These are phyloP conservation scores for Diaporthe vexans DNA, from an alignment of 2,329 filamentous ascomycete genomes.

Conservation along the genomic window DNA sequence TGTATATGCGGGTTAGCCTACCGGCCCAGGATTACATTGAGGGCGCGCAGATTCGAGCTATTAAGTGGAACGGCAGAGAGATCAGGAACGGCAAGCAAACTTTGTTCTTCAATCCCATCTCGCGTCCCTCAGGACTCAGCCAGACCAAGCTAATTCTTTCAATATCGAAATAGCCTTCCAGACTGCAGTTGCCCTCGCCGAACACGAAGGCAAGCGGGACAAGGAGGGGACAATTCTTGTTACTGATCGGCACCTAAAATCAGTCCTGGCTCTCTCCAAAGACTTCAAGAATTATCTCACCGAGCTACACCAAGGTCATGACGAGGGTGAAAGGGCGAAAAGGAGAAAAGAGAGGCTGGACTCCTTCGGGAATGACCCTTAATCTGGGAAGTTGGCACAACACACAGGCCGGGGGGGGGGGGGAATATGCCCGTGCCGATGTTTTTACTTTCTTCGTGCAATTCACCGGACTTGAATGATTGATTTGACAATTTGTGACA, in stretches of 20 bases:
- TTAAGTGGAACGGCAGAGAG: slow-evolving; percentile 36
- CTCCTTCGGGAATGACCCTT: neutral
- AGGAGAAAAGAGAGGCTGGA: neutral
- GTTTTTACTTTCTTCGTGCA: too few relatives aligned
- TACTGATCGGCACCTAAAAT: slow-evolving; percentile 44
- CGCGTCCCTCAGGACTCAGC: too few relatives aligned
- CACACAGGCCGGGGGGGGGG: too few relatives aligned
- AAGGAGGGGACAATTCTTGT: slow-evolving; percentile 40
- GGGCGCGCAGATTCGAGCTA: slow-evolving; percentile 43
- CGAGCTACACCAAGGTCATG: neutral
- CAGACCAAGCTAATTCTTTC: neutral
- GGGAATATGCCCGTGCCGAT: too few relatives aligned
- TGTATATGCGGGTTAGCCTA: slow-evolving; percentile 45
- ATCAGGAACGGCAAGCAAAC: too few relatives aligned
- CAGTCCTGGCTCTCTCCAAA: slow-evolving; percentile 44
- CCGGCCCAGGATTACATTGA: slow-evolving; percentile 43
- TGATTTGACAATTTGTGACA: too few relatives aligned
- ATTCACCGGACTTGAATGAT: too few relatives aligned
- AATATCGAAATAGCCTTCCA: slow-evolving; percentile 13
- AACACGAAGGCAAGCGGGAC: slow-evolving; percentile 37
- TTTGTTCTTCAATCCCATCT: too few relatives aligned
- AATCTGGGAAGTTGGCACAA: neutral
- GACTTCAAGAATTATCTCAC: slow-evolving; percentile 42
- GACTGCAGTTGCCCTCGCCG: slow-evolving; percentile 29
- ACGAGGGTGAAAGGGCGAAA: neutral